Percentiles rank a stretch among this genome's conserved stretches.
Conservation (phyloP, 805 yeast species). For the Ogataea ganodermae region DNA sequence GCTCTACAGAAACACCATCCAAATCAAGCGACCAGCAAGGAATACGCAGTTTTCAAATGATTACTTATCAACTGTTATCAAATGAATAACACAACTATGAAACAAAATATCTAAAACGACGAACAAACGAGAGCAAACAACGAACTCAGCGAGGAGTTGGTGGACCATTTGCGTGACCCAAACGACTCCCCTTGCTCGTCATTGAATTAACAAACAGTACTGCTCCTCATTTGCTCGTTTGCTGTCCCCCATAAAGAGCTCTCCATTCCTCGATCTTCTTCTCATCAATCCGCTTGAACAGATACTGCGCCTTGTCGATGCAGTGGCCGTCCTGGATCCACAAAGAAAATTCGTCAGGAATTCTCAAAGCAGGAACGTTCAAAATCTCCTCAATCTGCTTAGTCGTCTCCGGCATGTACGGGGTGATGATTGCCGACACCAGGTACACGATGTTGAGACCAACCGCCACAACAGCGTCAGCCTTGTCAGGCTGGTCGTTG, state of each 20-base stretch:
- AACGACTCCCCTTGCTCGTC: neutral
- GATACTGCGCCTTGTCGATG: constrained; percentile 86
- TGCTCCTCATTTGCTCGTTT: too few relatives aligned
- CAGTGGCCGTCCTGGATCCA: constrained; percentile 78
- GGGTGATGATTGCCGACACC: constrained; percentile 78
- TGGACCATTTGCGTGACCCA: too few relatives aligned
- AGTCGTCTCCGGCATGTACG: constrained; percentile 88
- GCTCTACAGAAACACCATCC: too few relatives aligned
- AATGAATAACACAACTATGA: too few relatives aligned
- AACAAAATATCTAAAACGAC: too few relatives aligned
- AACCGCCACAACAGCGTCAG: constrained; percentile 91
- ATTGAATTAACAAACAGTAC: too few relatives aligned
- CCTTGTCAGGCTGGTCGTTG: constrained; percentile 69
- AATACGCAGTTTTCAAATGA: too few relatives aligned
- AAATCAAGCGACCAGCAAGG: too few relatives aligned
- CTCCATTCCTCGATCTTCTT: constrained; percentile 87
- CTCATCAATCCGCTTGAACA: constrained; percentile 91
- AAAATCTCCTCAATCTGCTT: constrained; percentile 71
- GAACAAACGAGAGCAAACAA: too few relatives aligned
- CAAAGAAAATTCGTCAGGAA: constrained; percentile 73
- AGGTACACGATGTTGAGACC: constrained; percentile 87
- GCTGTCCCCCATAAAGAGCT: constrained; percentile 79
- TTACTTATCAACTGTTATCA: too few relatives aligned
- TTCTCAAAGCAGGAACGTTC: constrained; percentile 77
- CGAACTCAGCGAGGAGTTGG: too few relatives aligned